These are phyloP conservation scores for Ogataea hybrid DNA, from an alignment of 1,139 yeast species.

Conservation along the genomic window DNA sequence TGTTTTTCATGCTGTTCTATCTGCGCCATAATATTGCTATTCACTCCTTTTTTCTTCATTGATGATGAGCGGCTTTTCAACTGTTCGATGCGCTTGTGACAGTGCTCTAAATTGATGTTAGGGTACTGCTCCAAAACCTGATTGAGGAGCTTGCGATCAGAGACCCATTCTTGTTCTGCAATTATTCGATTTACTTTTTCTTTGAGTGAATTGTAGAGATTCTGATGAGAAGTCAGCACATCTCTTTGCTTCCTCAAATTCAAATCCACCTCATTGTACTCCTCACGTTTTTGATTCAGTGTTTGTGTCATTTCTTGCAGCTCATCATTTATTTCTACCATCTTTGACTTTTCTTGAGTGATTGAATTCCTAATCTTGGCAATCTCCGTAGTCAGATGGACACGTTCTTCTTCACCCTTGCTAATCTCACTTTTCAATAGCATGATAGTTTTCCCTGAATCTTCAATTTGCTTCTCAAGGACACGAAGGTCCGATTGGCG, in stretches of 20 bases:
- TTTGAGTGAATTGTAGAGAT: slow-evolving; percentile 34
- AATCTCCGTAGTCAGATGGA: slow-evolving; percentile 34
- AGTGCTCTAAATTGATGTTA: slow-evolving; percentile 60
- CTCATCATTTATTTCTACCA: slow-evolving; percentile 77
- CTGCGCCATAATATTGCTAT: slow-evolving; percentile 88
- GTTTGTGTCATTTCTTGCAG: slow-evolving; percentile 59
- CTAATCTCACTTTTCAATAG: slow-evolving; percentile 41
- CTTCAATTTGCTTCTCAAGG: slow-evolving; percentile 42
- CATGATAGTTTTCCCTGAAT: slow-evolving; percentile 35
- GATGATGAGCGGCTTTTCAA: slow-evolving; percentile 63
- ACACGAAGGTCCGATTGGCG: slow-evolving; percentile 52
- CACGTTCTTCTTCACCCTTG: slow-evolving; percentile 33
- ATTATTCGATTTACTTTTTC: slow-evolving; percentile 48
- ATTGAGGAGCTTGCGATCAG: slow-evolving; percentile 56
- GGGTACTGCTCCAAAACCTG: slow-evolving; percentile 57
- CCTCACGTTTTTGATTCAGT: slow-evolving; percentile 50
- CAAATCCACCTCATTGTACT: slow-evolving; percentile 38
- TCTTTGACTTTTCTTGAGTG: slow-evolving; percentile 60
- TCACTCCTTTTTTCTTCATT: slow-evolving; percentile 78
- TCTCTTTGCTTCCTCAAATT: slow-evolving; percentile 11
- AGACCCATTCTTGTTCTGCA: slow-evolving; percentile 69
- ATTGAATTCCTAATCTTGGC: slow-evolving; percentile 42
- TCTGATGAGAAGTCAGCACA: slow-evolving; percentile 1
- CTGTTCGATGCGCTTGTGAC: slow-evolving; percentile 54
- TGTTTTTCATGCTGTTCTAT: slow-evolving; percentile 92